phyloP scores from a whole-genome alignment of 192 early-diverging fungal species.

The Entomortierella chlamydospora region DNA sequence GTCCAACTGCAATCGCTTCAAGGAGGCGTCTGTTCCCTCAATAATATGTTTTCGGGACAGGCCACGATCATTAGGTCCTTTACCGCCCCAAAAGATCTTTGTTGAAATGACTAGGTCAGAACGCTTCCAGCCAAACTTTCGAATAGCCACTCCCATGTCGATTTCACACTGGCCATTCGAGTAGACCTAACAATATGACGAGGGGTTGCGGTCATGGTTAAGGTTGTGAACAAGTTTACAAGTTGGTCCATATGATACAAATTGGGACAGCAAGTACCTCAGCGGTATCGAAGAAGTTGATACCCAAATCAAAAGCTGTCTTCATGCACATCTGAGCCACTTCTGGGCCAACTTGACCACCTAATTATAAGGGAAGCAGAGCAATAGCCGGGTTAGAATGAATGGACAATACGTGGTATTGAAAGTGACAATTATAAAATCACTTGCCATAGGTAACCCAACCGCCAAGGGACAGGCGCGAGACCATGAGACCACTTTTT shows the following conservation, averaged over 20 bases:
- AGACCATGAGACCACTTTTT: slow-evolving; percentile 81
- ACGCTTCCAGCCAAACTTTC: slow-evolving; percentile 78
- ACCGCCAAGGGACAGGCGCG: slow-evolving; percentile 74
- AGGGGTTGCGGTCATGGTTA: background rate
- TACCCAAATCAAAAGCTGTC: slow-evolving; percentile 75
- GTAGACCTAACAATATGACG: slow-evolving; percentile 36
- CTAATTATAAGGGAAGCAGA: background rate
- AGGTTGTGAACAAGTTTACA: no score
- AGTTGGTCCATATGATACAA: no score
- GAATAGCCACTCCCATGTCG: slow-evolving; percentile 82
- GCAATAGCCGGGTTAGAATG: no score
- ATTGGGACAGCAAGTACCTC: slow-evolving; percentile 58
- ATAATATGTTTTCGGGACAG: slow-evolving; percentile 88
- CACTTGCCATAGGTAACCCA: slow-evolving; percentile 77
- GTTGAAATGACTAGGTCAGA: slow-evolving; percentile 83
- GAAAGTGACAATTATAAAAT: no score
- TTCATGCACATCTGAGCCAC: slow-evolving; percentile 72
- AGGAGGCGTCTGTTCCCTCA: slow-evolving; percentile 79
- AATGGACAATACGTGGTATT: no score
- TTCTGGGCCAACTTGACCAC: slow-evolving; percentile 58
- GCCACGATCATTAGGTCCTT: slow-evolving; percentile 83
- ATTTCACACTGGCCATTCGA: slow-evolving; percentile 76
- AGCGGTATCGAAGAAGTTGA: slow-evolving; percentile 85
- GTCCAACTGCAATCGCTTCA: slow-evolving; percentile 77
- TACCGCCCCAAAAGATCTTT: slow-evolving; percentile 81